Conservation (phyloP, 192 early-diverging fungal species). For the Rhizophagus sp. region DNA sequence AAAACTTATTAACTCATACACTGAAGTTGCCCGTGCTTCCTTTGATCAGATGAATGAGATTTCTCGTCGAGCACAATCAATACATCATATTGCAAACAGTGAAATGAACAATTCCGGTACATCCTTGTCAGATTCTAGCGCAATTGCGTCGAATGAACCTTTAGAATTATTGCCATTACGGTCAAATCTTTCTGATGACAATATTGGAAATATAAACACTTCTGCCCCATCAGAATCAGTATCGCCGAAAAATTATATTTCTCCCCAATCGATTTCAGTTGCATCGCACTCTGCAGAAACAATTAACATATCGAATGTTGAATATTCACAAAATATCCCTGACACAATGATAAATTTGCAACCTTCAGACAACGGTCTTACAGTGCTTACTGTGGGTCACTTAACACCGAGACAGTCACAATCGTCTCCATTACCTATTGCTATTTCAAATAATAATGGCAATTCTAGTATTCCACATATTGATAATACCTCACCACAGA, state of each 20-base stretch:
- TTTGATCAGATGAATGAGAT: constrained; percentile 36
- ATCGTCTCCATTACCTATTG: background rate
- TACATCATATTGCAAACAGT: background rate
- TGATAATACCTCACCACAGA: background rate
- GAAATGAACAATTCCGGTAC: background rate
- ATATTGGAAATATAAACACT: background rate
- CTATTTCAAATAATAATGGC: background rate
- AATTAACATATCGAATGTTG: background rate
- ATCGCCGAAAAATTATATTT: background rate
- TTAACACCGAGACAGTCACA: constrained; percentile 30
- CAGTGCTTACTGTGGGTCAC: constrained; percentile 33
- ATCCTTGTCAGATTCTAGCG: background rate
- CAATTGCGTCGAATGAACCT: background rate
- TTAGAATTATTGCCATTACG: background rate
- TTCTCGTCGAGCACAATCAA: constrained; percentile 27
- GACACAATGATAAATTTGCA: background rate
- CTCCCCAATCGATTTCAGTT: background rate
- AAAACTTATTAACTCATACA: constrained; percentile 37
- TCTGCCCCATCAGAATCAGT: background rate
- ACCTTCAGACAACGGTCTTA: constrained; percentile 1
- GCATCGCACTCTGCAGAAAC: background rate
- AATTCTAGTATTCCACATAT: constrained; percentile 1
- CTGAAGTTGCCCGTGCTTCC: constrained; percentile 30
- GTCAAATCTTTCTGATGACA: background rate
- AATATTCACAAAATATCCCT: background rate